A percentile compares a stretch with the other conserved stretches of the same genome.
These are phyloP conservation scores for Thelonectria discophora DNA, from an alignment of 2,329 filamentous ascomycete species.

Conservation along the genomic window DNA sequence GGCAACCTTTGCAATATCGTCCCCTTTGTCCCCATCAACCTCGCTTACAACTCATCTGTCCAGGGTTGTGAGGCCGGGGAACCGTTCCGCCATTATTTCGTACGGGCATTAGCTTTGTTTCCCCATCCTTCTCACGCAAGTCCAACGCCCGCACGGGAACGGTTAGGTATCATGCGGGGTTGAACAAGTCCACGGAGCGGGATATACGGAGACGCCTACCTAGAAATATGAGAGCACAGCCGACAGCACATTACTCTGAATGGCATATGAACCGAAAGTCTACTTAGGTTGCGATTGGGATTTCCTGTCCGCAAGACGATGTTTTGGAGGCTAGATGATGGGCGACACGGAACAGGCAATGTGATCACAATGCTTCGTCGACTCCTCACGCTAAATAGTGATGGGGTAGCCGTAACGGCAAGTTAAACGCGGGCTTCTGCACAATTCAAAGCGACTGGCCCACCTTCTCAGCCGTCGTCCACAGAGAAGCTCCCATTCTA, in stretches of 20 bases:
- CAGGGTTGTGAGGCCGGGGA: not conserved
- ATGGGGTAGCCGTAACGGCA: not conserved
- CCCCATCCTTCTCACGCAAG: not conserved
- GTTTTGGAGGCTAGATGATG: not conserved
- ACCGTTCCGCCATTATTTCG: not conserved
- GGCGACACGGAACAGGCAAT: not conserved
- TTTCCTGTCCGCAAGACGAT: not conserved
- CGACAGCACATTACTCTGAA: too few species aligned
- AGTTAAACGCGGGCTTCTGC: not conserved
- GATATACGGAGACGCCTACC: not conserved
- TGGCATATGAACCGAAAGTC: too few species aligned
- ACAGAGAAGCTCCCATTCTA: not conserved
- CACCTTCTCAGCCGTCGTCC: not conserved
- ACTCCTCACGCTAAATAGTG: not conserved
- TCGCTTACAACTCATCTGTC: not conserved
- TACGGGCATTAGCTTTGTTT: not conserved
- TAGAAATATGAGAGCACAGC: too few species aligned
- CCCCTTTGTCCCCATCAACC: too few species aligned
- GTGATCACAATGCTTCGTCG: not conserved
- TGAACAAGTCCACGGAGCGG: not conserved
- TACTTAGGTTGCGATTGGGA: not conserved
- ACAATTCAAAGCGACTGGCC: not conserved
- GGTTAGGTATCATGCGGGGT: not conserved
- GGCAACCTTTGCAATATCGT: too few species aligned
- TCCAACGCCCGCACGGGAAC: not conserved